These are phyloP conservation scores for Globisporangium middletonii DNA, from an alignment of 352 stramenopile species.

Conservation along the genomic window DNA sequence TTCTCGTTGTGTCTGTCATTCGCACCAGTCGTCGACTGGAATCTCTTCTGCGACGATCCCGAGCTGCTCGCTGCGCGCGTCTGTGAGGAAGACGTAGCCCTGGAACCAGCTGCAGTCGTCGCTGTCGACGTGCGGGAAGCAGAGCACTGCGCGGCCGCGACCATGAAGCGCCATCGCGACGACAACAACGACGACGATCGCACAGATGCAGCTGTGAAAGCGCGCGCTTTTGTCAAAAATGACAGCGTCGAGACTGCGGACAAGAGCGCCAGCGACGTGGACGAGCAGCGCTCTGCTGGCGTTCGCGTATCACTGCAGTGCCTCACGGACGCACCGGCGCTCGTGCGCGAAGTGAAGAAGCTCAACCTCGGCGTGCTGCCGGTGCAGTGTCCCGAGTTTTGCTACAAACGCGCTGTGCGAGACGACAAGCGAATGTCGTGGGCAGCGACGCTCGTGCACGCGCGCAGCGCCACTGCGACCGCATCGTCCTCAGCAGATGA, in stretches of 20 bases:
- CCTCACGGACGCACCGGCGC: conserved; percentile 32
- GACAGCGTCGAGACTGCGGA: conserved; percentile 5
- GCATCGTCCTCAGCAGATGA: not conserved
- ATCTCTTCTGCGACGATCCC: conserved; percentile 55
- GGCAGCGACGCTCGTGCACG: conserved; percentile 19
- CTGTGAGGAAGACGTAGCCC: conserved; percentile 43
- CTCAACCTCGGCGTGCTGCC: conserved; percentile 65
- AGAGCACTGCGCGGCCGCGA: conserved; percentile 41
- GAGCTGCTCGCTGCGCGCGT: conserved; percentile 23
- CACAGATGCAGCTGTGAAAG: not conserved
- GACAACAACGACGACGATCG: not conserved
- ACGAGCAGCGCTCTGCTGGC: no score
- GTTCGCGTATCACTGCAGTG: conserved; percentile 27
- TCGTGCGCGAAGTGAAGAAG: conserved; percentile 50
- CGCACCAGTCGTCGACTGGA: conserved; percentile 57
- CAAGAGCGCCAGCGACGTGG: no score
- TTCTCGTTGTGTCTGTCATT: not conserved
- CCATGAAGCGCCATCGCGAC: conserved; percentile 20
- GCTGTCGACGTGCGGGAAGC: conserved; percentile 28
- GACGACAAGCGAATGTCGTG: conserved; percentile 39
- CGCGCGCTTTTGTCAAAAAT: conserved; percentile 7
- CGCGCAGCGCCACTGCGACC: not conserved
- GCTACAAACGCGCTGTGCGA: conserved; percentile 55
- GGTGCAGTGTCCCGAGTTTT: conserved; percentile 52
- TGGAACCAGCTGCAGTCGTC: conserved; percentile 53